phyloP scores from a whole-genome alignment of 306 rosid species.

The Luffa acutangula region DNA sequence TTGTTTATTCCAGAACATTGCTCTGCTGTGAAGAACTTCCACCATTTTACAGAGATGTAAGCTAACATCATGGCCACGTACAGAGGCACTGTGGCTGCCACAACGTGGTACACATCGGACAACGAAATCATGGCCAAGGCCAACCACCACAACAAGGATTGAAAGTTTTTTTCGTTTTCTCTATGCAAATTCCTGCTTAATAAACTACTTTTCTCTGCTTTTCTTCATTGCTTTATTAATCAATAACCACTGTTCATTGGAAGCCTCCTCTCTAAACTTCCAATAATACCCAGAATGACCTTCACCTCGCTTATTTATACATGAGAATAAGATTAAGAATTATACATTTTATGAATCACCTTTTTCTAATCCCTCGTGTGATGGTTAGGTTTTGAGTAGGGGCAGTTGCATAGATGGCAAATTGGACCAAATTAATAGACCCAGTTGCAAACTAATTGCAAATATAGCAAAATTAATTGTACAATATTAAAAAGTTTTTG shows the following conservation, averaged over 20 bases:
- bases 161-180: slow-evolving; percentile 17
- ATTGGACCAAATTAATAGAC: too few relatives aligned
- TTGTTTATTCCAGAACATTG: slow-evolving; percentile 92
- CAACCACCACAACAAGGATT: slow-evolving; percentile 8
- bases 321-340: neutral
- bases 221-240: slow-evolving; percentile 38
- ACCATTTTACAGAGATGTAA: slow-evolving; percentile 77
- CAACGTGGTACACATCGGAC: slow-evolving; percentile 62
- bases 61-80: slow-evolving; percentile 82
- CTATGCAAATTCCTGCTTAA: slow-evolving; percentile 17
- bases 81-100: slow-evolving; percentile 75
- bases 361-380: slow-evolving; percentile 13
- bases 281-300: slow-evolving; percentile 28
- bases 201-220: slow-evolving; percentile 28
- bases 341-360: slow-evolving; percentile 2
- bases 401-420: too few relatives aligned
- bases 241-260: slow-evolving; percentile 35
- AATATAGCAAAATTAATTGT: too few relatives aligned
- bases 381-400: slow-evolving; percentile 15
- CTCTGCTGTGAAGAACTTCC: slow-evolving; percentile 84
- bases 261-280: slow-evolving; percentile 56
- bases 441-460: too few relatives aligned
- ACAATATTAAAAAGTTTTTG: too few relatives aligned
- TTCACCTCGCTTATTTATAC: slow-evolving; percentile 10
- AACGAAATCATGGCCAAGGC: slow-evolving; percentile 61